Evolutionary conservation across 805 yeast species (phyloP), one percentile per base, ranked within the genome.

Genomic region (Hagleromyces aurorensis): DNA sequence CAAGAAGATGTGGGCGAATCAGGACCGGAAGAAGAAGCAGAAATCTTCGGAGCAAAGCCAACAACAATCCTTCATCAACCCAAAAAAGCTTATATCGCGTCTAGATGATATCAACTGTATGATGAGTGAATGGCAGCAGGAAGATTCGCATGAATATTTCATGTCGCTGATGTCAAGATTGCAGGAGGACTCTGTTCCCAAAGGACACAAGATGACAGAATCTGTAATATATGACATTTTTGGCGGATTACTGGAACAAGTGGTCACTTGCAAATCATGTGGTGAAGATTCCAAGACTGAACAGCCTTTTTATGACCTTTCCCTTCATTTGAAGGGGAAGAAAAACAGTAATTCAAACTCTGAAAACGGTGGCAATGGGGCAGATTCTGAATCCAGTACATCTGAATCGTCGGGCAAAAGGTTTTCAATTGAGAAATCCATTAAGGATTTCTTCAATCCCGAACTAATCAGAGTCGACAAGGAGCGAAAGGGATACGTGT

Each of bases 61-160:
- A 11, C 18, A 29, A 11, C 30, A 19, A 13, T 52, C 61, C 29
- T 74, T 69, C 46, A 65, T 85, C 31, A 81, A 81, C 57, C 97
- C 95, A 7, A 75, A 75, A 43, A 73, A 71, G 47, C 65, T 86
- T 45, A 78, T 83, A 35, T 66, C 67, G 29, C 67, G 85, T 41
- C 62, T 83, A 34, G 82, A 71, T 28, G 94, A 84, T 46, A 84
- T 89, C 46, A 86, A 86, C 57, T 84, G 94, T 53, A 83, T 84
- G 94, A 85, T 87, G 94, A 76, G 86, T 25, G 91, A 78, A 54
- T 87, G 95, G 95, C 87, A 85, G 57, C 98, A 91, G 56, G 97
- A 91, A 57, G 98, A 91, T 58, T 81, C 95, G 1, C 98, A 91
- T 58, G 98, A 91, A 59, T 91, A 87, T 60, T 84, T 80, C 55